Base-by-base conservation (phyloP, 1,284 basidiomycete species). In the Apiotrichum montevideense region DNA sequence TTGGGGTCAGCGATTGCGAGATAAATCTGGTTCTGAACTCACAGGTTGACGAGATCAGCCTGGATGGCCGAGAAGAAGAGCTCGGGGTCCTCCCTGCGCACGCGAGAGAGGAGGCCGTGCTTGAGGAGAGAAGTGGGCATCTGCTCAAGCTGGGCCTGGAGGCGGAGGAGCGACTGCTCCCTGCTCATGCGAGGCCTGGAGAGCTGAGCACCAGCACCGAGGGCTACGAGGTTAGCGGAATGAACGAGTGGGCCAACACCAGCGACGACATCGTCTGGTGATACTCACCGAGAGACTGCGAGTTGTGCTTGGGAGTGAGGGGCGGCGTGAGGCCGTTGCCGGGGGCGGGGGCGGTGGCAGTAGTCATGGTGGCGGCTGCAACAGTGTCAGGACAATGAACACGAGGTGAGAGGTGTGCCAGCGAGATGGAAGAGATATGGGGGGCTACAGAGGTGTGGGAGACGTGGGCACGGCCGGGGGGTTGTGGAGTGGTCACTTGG, bases 21-120 rank as follows among this genome's bases (percentile, higher is more conserved):
- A 35, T 41, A n/a, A 6, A 39, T 3, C 8, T 8, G 41, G 41
- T 37, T 9, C 21, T 4, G 14, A 11, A 71, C 72, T 63, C 48
- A 74, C 72, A 74, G 66, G 51, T 66, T 66, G 52, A 58, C 66
- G 41, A 76, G 62, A 54, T 74, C 72, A 47, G 67, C 66, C 50
- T 62, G 61, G 52, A 76, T 57, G 21, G 68, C 69, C 13, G 65
- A 58, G 63, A 73, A 76, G 66, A 72, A 76, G 29, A 74, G 63
- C 42, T 63, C 59, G 37, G 72, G 71, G 60, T 76, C 67, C 52
- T 72, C 64, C 13, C 64, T 54, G 35, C 74, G 62, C 39, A 69
- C 56, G 35, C 64, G 64, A 32, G 69, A 64, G 50, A 76, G 69
- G 53, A 73, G 72, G 15, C 67, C 60, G 60, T 76, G 72, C 58